Evolutionary conservation across 805 yeast species (phyloP), one percentile per base, ranked within the genome.

Genomic region (Huiozyma sinensis): DNA sequence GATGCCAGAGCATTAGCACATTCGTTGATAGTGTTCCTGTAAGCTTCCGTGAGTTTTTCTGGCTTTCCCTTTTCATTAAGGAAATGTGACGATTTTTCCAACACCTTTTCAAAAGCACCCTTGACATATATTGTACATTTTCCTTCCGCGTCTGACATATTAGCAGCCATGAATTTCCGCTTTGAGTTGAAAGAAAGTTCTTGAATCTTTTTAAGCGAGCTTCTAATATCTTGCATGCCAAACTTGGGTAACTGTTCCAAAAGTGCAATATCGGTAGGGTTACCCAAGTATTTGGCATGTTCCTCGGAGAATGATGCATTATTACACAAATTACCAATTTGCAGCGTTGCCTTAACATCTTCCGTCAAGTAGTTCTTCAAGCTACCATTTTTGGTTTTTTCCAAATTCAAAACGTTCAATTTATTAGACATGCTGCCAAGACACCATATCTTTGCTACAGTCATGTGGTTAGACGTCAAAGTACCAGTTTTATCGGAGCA

Each of bases 401-500:
- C 81, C 43, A 81, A 67, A 30, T 61, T 52, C 40, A 69, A 48
- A 24, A 56, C 49, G 31, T 62, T 61, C 6, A 60, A 47, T 39
- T 65, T 66, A 38, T 68, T 64, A 37, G 58, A 58, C 74, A 68
- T 78, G 53, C 63, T 56, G 7, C 79, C 90, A 40, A 77, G 68
- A 9, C 92, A 71, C 95, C 95, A 87, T 10, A 86, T 53, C 54
- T 83, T 81, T 32, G 85, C 80, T 6, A 85, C 87, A 9, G 95
- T 84, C 95, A 87, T 85, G 61, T 83, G 92, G 61, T 87, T 88
- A 58, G 83, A 84, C 24, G 96, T 88, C 52, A 88, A 71, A 7
- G 95, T 88, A 48, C 92, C 92, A 2, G 95, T 88, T 56, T 88
- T 87, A 65, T 88, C 96, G 6, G 92, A 78, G 59, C 96, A 87